A percentile compares a stretch with the other conserved stretches of the same genome.
phyloP scores from a whole-genome alignment of 805 yeast species.

The Saturnispora zaruensis region DNA sequence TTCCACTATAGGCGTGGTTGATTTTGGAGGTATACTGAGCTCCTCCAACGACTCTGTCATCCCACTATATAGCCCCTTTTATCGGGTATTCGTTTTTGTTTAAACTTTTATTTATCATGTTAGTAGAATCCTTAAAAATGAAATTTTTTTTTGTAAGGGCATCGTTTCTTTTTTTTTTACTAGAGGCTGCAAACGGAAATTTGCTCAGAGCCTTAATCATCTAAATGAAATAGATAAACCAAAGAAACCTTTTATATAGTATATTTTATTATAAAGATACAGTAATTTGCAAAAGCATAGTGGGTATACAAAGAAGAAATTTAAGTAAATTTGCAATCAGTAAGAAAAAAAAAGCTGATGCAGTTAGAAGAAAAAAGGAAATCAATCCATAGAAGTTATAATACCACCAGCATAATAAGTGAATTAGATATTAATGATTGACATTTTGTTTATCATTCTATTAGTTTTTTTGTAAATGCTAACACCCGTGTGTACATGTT shows the following conservation, averaged over 20 bases:
- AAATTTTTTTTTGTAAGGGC: not conserved
- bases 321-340: no score
- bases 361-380: not conserved
- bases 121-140: not conserved
- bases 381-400: not conserved
- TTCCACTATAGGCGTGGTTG: slow-evolving; percentile 5
- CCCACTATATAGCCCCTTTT: not conserved
- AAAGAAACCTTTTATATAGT: not conserved
- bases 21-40: not conserved
- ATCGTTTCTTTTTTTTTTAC: not conserved
- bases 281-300: not conserved
- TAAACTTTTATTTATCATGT: not conserved
- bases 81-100: not conserved
- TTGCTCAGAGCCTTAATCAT: no score
- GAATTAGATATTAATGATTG: not conserved
- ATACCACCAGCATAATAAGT: not conserved
- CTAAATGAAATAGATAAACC: not conserved
- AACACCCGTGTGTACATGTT: not conserved
- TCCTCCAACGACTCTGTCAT: slow-evolving; percentile 1
- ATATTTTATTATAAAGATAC: no score
- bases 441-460: not conserved
- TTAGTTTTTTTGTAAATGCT: not conserved
- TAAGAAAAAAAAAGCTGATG: not conserved
- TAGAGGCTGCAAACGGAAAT: no score
- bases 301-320: not conserved